Evolutionary conservation across 2,329 filamentous ascomycete genomes (phyloP).

Genomic region (Aspergillus sp.): DNA sequence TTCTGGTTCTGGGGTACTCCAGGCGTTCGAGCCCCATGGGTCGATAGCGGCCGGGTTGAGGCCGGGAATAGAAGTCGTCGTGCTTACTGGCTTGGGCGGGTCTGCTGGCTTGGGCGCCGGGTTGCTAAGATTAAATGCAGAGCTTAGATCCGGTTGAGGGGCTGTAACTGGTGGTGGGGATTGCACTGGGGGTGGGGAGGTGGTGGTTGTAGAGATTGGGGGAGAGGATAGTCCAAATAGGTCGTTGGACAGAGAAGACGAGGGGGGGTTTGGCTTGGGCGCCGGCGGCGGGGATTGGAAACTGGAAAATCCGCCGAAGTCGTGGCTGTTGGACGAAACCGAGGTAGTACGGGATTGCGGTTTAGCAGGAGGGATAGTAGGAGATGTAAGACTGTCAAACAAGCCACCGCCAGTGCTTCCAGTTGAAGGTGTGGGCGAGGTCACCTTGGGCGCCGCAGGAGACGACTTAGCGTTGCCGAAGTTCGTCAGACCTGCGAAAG

Average conservation of each 20-base stretch:
- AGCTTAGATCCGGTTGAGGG: slow-evolving; percentile 51
- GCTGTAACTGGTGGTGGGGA: slow-evolving; percentile 28
- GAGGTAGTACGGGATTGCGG: slow-evolving; percentile 48
- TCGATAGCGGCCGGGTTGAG: slow-evolving; percentile 54
- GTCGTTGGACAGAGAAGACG: slow-evolving; percentile 65
- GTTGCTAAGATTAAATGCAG: slow-evolving; percentile 74
- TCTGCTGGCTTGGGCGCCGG: slow-evolving; percentile 43
- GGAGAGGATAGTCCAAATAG: slow-evolving; percentile 69
- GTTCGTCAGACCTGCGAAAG: slow-evolving; percentile 63
- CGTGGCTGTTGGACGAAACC: slow-evolving; percentile 58
- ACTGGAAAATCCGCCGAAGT: slow-evolving; percentile 64
- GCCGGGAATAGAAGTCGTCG: slow-evolving; percentile 44
- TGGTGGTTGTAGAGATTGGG: slow-evolving; percentile 39
- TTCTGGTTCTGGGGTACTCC: slow-evolving; percentile 64
- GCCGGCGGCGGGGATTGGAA: slow-evolving; percentile 48
- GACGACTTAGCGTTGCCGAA: slow-evolving; percentile 50
- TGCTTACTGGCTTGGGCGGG: slow-evolving; percentile 36
- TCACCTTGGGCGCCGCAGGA: slow-evolving; percentile 48
- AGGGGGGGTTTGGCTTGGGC: slow-evolving; percentile 45
- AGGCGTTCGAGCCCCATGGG: slow-evolving; percentile 85
- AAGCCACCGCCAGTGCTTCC: slow-evolving; percentile 79
- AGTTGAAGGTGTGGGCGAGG: slow-evolving; percentile 50
- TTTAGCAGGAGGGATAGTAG: slow-evolving; percentile 52
- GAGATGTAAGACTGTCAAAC: slow-evolving; percentile 70
- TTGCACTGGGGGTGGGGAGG: slow-evolving; percentile 44